Evolutionary conservation across 2,329 filamentous ascomycete genomes (phyloP), one percentile per base, ranked within the genome.

Genomic region (Emergomyces orientalis): DNA sequence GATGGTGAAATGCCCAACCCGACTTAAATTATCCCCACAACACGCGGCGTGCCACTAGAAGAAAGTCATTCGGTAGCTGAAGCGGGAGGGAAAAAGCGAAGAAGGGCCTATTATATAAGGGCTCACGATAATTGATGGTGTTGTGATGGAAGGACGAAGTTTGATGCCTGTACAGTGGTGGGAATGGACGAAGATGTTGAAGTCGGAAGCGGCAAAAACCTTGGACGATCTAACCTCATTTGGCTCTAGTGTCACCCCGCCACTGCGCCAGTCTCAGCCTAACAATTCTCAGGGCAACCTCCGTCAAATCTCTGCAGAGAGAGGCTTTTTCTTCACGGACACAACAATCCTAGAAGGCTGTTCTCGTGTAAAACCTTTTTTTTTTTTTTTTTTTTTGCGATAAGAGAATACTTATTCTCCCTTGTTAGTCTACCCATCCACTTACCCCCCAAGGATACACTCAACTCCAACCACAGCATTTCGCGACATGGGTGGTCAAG

Each of bases 401-500:
- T n/a, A 55, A 34, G 52, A 55, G n/a, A 9, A 37, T 43, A 30
- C 25, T 34, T 17, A 25, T 25, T 39, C 41, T 32, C 27, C 27
- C 19, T 30, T 59, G 41, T 14, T 32, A 34, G 19, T 47, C 25
- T 47, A 47, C 19, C 19, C 57, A 47, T 47, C 41, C 37, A 8
- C 37, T 58, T 49, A 7, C 3, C 34, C n/a, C 45, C 60, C 65
- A 68, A 54, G 19, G n/a, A 34, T 41, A 39, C 30, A 27, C 25
- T 19, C 8, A 52, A 39, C 22, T 57, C 54, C 54, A 57, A 30
- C 32, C 3, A 43, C 37, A 57, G 5, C 32, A 56, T 11, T 41
- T 25, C 60, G 63, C 69, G 81, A 69, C 67, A 89, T 88, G 86
- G 86, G 86, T 79, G 86, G 86, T 69, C 76, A 78, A 74, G 83